Percentiles rank a stretch among this genome's conserved stretches.
These are phyloP conservation scores for Melanomma pulvis-pyrius DNA, from an alignment of 495 filamentous ascomycete species.

Conservation along the genomic window DNA sequence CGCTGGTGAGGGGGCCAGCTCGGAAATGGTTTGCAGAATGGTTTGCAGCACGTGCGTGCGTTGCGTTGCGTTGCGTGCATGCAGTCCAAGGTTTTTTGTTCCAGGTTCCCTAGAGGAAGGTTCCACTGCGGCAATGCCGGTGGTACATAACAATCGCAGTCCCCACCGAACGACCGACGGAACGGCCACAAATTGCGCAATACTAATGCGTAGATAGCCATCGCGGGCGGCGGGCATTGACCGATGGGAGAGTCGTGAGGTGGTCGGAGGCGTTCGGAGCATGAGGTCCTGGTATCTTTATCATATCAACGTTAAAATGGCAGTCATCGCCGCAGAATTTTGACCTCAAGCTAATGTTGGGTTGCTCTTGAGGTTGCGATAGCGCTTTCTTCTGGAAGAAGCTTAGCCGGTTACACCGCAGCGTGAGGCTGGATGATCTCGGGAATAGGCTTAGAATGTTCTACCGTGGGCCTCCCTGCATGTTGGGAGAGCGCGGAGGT, in stretches of 20 bases:
- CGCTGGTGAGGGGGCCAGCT: neutral
- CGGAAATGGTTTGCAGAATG: neutral
- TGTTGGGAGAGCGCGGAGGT: neutral
- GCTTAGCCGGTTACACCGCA: slow-evolving; percentile 11
- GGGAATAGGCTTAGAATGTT: neutral
- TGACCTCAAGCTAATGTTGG: no score
- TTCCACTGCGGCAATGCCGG: slow-evolving; percentile 1
- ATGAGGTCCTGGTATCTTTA: no score
- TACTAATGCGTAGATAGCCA: neutral
- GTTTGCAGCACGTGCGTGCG: neutral
- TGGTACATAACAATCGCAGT: neutral
- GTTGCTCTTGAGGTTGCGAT: no score
- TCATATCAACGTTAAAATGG: no score
- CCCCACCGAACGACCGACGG: neutral
- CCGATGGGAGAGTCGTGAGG: no score
- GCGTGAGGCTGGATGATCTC: neutral
- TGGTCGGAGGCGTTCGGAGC: no score
- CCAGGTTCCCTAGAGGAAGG: no score
- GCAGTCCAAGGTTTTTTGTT: no score
- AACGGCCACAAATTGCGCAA: neutral
- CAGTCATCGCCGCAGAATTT: no score
- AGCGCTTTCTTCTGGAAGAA: slow-evolving; percentile 4
- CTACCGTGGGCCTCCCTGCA: neutral
- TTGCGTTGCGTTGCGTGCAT: neutral
- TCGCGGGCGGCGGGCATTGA: neutral